Conservation (phyloP, 75 land plant species). For the Ceratopteris richardii region DNA sequence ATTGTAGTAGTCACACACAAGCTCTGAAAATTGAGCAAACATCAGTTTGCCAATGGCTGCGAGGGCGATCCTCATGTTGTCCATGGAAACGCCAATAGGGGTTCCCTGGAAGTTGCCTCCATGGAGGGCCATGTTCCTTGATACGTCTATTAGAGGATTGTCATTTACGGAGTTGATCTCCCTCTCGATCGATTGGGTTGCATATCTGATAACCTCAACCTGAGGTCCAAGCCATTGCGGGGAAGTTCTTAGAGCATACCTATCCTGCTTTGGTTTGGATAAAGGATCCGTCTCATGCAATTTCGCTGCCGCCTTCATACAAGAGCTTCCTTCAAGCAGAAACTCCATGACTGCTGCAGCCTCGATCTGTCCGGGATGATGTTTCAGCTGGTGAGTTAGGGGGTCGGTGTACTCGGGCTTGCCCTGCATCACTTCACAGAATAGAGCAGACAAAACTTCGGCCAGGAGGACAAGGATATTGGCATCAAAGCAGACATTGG, state of each 20-base stretch:
- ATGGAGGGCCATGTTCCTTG: no score
- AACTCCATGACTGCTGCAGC: conserved; percentile 18
- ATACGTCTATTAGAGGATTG: no score
- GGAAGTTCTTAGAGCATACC: conserved; percentile 19
- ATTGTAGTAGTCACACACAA: no score
- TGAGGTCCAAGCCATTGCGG: conserved; percentile 23
- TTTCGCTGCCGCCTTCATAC: conserved; percentile 16
- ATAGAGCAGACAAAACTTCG: conserved; percentile 51
- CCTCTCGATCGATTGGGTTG: conserved; percentile 15
- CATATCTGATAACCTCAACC: conserved; percentile 14
- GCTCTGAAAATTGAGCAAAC: no score
- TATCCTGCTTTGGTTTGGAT: conserved; percentile 18
- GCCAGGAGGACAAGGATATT: conserved; percentile 41
- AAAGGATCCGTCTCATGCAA: conserved; percentile 16
- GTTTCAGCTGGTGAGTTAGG: conserved; percentile 49
- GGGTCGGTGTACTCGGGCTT: conserved; percentile 45
- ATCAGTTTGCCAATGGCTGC: no score
- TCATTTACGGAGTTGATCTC: conserved; percentile 25
- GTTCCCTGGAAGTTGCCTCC: no score
- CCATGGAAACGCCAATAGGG: no score
- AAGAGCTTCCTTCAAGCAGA: conserved; percentile 10
- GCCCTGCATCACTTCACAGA: conserved; percentile 61
- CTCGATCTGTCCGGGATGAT: conserved; percentile 18
- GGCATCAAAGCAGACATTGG: conserved; percentile 43
- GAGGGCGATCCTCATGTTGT: no score